These are phyloP conservation scores for Gossypium bickii DNA, from an alignment of 345 rosid genomes.

Conservation along the genomic window DNA sequence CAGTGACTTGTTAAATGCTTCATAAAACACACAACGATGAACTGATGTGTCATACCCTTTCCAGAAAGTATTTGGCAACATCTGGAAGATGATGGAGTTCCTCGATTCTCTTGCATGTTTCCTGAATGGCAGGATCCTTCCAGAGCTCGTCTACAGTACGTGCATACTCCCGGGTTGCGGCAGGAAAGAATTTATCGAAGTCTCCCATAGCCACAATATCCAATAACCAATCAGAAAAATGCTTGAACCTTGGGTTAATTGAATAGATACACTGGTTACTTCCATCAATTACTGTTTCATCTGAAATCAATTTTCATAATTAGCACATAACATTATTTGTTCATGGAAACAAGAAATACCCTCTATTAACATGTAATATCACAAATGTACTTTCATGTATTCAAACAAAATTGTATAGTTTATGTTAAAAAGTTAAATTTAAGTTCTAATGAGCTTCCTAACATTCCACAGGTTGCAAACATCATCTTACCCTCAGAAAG, in stretches of 20 bases:
- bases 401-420: too few species aligned
- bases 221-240: conserved; percentile 63
- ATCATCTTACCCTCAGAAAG: neutral
- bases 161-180: conserved; percentile 68
- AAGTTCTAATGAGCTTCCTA: neutral
- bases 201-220: conserved; percentile 54
- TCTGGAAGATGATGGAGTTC: conserved; percentile 45
- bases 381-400: neutral
- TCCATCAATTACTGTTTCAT: conserved; percentile 26
- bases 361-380: conserved; percentile 10
- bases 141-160: conserved; percentile 55
- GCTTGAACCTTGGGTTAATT: conserved; percentile 43
- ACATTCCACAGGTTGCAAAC: neutral
- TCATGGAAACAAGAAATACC: neutral
- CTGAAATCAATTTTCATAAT: conserved; percentile 17
- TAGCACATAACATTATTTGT: neutral
- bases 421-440: neutral
- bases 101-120: conserved; percentile 54
- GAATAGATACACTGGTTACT: conserved; percentile 43
- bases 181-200: conserved; percentile 63
- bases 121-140: conserved; percentile 61
- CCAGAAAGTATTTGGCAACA: conserved; percentile 54
- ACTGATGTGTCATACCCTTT: conserved; percentile 28
- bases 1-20: neutral
- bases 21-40: neutral